phyloP scores from a whole-genome alignment of 2,329 filamentous ascomycete genomes.

The Exophiala bonariae region DNA sequence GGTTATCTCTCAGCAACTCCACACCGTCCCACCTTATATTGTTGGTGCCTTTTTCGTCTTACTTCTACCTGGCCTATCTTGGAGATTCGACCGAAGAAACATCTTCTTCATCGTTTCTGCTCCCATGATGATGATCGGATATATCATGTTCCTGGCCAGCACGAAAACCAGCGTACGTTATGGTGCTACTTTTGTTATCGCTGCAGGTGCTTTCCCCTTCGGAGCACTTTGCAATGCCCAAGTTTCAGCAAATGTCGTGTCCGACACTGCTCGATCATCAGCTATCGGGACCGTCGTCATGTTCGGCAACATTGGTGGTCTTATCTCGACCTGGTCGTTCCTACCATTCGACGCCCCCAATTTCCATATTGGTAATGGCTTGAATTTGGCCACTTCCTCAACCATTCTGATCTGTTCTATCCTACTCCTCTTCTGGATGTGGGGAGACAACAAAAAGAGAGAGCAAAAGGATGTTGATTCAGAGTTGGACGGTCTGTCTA shows the following conservation, averaged over 20 bases:
- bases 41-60: conserved; percentile 68
- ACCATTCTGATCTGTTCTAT: conserved; percentile 55
- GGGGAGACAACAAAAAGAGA: conserved; percentile 60
- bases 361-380: conserved; percentile 69
- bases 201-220: conserved; percentile 62
- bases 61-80: conserved; percentile 61
- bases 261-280: conserved; percentile 66
- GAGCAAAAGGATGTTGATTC: conserved; percentile 56
- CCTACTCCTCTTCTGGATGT: conserved; percentile 60
- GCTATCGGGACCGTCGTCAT: conserved; percentile 70
- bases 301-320: conserved; percentile 70
- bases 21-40: conserved; percentile 69
- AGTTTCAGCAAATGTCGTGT: conserved; percentile 68
- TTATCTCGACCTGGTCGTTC: conserved; percentile 67
- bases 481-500: conserved; percentile 55
- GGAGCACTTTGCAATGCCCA: conserved; percentile 68
- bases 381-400: conserved; percentile 66
- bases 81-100: conserved; percentile 59
- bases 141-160: conserved; percentile 68
- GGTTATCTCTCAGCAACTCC: conserved; percentile 65
- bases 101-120: conserved; percentile 62
- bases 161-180: conserved; percentile 58
- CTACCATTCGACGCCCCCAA: conserved; percentile 63
- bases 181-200: conserved; percentile 69
- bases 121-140: conserved; percentile 67